Evolutionary conservation across 345 rosid genomes (phyloP), one percentile per base, ranked within the genome.

Genomic region (Sonneratia alba): DNA sequence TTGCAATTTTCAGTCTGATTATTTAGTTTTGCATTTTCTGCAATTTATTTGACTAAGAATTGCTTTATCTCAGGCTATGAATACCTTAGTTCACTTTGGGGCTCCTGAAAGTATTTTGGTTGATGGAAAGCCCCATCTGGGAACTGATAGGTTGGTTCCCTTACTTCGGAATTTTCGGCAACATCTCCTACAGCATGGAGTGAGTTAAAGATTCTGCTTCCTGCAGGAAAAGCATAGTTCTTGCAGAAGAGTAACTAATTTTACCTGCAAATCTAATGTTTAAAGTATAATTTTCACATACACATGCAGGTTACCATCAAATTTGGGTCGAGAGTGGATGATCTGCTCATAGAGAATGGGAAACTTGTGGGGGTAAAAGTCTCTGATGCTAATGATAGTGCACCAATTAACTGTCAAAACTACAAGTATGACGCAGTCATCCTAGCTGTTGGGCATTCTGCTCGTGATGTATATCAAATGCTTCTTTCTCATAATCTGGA

Each of bases 361-460:
- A 82, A 71, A 75, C 91, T 89, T 48, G 85, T 87, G 55, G 98
- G 98, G 42, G 86, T 94, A 71, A 83, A 76, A 76, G 83, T 87
- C 74, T 87, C 96, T 57, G 82, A 83, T 75, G 85, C 93, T 75
- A 77, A 81, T 55, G 75, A 87, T 61, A 70, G 73, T 51, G 71
- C 76, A 78, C 76, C 57, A 68, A 74, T 67, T 64, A 80, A 76
- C 74, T 67, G 79, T 71, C 77, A 80, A 78, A 73, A 78, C 71
- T 71, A 82, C 79, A 84, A 70, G 18, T 87, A 69, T 79, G 98
- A 91, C 80, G 91, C 96, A 10, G 92, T 90, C 66, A 78, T 94
- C 77, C 87, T 94, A 70, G 98, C 97, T 49, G 96, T 90, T 70
- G 98, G 97, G 73, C 98, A 94, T 83, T 94, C 98, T 81, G 98